Evolutionary conservation across 768 basidiomycete genomes (phyloP).

Genomic region (Sistotremastrum suecicum): DNA sequence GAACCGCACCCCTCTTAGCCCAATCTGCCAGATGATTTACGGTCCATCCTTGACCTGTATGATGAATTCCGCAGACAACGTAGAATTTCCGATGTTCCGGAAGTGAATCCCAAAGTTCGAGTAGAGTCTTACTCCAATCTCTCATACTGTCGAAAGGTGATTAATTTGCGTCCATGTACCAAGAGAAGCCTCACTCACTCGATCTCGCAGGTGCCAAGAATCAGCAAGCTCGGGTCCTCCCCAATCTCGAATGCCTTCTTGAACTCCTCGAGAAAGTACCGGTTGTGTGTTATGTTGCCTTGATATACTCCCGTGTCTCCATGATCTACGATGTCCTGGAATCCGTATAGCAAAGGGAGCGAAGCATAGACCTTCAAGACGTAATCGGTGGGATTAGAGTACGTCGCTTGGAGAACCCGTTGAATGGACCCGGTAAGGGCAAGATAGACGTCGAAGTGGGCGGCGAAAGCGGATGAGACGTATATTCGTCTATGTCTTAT

Average conservation of each 20-base stretch:
- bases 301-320: conserved; percentile 16
- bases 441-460: conserved; percentile 27
- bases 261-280: conserved; percentile 16
- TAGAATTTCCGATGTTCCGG: conserved; percentile 23
- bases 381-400: no score
- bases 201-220: conserved; percentile 32
- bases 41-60: conserved; percentile 16
- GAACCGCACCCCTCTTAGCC: conserved; percentile 23
- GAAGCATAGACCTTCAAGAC: conserved; percentile 15
- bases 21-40: conserved; percentile 22
- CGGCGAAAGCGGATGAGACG: conserved; percentile 20
- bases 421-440: conserved; percentile 20
- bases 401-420: conserved; percentile 13
- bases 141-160: no score
- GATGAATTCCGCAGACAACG: conserved; percentile 28
- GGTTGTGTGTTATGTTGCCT: conserved; percentile 11
- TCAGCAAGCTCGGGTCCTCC: conserved; percentile 10
- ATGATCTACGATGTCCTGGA: conserved; percentile 19
- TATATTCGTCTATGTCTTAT: no score
- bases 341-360: conserved; percentile 18
- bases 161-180: no score
- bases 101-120: conserved; percentile 19
- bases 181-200: conserved; percentile 18
- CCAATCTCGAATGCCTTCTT: conserved; percentile 19
- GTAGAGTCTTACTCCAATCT: no score